Percentiles rank a stretch among this genome's conserved stretches.
These are phyloP conservation scores for Chalciporus piperatus DNA, from an alignment of 768 basidiomycete species.

Conservation along the genomic window DNA sequence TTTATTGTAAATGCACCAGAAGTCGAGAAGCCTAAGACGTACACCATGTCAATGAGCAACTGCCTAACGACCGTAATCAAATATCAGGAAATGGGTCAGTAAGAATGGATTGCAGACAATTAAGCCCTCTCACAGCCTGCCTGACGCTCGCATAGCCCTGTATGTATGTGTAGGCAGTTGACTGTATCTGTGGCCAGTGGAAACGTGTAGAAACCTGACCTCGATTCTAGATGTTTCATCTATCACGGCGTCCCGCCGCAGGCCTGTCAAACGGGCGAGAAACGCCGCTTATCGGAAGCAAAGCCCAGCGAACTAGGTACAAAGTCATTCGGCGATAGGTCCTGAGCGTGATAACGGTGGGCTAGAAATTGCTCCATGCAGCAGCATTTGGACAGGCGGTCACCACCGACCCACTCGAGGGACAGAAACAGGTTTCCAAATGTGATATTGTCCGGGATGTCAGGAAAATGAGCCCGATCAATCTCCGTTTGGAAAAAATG, in stretches of 20 bases:
- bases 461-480: slow-evolving; percentile 15
- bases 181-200: too few relatives aligned
- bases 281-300: neutral
- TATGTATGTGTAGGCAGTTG: too few relatives aligned
- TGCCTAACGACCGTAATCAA: too few relatives aligned
- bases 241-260: neutral
- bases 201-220: too few relatives aligned
- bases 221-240: too few relatives aligned
- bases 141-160: too few relatives aligned
- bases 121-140: too few relatives aligned
- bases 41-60: neutral
- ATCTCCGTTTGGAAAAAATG: slow-evolving; percentile 13
- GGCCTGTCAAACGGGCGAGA: neutral
- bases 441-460: slow-evolving; percentile 3
- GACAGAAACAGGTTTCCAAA: neutral
- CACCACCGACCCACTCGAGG: neutral
- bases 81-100: too few relatives aligned
- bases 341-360: neutral
- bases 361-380: neutral
- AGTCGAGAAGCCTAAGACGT: neutral
- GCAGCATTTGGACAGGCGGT: neutral
- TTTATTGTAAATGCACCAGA: neutral
- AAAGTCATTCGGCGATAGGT: neutral
- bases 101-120: too few relatives aligned
- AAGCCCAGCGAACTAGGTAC: neutral